Conservation (phyloP, 495 filamentous ascomycete species). For the Rostrohypoxylon terebratum region DNA sequence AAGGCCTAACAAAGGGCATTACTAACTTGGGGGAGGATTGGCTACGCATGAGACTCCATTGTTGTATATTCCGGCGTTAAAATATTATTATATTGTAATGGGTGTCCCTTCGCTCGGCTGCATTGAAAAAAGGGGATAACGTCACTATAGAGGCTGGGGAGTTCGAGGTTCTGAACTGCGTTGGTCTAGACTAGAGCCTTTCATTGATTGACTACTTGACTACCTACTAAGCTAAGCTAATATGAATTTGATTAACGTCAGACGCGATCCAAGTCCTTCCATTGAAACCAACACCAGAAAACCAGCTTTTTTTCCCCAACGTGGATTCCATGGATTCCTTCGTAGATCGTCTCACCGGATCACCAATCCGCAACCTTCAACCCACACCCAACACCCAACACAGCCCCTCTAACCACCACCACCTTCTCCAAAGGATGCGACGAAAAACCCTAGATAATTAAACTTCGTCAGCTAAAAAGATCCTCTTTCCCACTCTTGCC, state of each 20-base stretch:
- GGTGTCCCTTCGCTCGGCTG: constrained; percentile 25
- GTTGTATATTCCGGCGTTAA: constrained; percentile 38
- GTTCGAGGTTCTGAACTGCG: constrained; percentile 30
- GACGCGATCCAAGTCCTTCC: not conserved
- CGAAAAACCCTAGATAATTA: not conserved
- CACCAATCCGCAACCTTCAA: not conserved
- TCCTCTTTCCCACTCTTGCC: not conserved
- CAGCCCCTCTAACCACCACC: not conserved
- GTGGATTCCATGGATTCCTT: not conserved
- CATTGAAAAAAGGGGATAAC: constrained; percentile 20
- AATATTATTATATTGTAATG: constrained; percentile 33
- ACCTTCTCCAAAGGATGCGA: not conserved
- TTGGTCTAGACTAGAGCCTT: constrained; percentile 31
- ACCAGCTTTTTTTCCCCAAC: not conserved
- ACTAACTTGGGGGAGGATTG: not conserved
- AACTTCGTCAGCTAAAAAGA: constrained; percentile 15
- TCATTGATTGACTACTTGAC: constrained; percentile 38
- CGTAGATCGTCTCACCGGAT: not conserved
- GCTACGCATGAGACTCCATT: constrained; percentile 4
- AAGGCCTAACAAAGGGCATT: constrained; percentile 39
- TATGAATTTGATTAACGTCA: constrained; percentile 8
- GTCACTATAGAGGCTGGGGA: constrained; percentile 30
- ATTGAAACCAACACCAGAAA: not conserved
- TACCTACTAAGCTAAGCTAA: constrained; percentile 18
- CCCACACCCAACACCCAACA: not conserved